Conservation (phyloP, 73 alveolate species). For the Paramecium primaurelia region DNA sequence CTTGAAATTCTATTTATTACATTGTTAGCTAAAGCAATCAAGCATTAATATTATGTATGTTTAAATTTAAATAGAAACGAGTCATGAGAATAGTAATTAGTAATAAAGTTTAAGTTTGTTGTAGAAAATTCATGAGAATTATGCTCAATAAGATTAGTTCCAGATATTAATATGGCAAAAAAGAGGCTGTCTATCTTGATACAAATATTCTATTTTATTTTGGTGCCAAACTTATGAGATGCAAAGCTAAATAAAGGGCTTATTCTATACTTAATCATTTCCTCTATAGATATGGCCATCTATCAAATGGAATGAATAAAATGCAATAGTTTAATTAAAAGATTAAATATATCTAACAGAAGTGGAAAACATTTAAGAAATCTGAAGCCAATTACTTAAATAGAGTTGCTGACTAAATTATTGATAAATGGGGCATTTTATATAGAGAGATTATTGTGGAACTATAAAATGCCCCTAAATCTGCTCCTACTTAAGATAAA, state of each 20-base stretch:
- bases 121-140: constrained; percentile 32
- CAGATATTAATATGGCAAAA: not conserved
- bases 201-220: not conserved
- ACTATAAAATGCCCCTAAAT: not conserved
- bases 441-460: not conserved
- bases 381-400: not conserved
- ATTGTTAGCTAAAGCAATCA: not conserved
- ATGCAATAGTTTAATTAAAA: not conserved
- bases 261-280: not conserved
- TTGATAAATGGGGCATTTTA: constrained; percentile 7
- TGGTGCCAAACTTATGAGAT: not conserved
- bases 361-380: constrained; percentile 8
- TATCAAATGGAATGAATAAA: constrained; percentile 22
- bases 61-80: not conserved
- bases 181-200: not conserved
- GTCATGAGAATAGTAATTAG: constrained; percentile 23
- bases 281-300: not conserved
- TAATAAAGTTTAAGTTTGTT: constrained; percentile 19
- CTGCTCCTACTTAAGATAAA: constrained; percentile 12
- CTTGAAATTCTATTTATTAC: not conserved
- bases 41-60: not conserved
- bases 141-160: not conserved
- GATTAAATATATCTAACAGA: not conserved
- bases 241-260: not conserved
- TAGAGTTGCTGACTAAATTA: not conserved